Evolutionary conservation across 1,284 basidiomycete genomes (phyloP).

Genomic region (Mycena citricolor): DNA sequence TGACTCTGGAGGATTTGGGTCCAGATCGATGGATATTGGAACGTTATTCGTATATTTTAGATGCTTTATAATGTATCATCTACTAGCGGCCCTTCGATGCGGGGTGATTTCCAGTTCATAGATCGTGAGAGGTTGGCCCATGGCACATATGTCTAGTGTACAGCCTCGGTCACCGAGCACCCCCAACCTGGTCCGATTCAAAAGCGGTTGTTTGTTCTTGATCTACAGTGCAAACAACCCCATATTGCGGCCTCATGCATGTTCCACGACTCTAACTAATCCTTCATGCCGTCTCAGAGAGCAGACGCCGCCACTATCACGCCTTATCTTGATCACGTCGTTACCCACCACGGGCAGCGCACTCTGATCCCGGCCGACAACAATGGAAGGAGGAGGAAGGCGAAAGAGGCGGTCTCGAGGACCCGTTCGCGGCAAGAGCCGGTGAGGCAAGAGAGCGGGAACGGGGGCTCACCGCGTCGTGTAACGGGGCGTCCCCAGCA

Average conservation of each 20-base stretch:
- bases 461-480: too few relatives aligned
- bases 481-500: too few relatives aligned
- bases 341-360: conserved; percentile 54
- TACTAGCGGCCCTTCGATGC: not conserved
- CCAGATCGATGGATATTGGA: conserved; percentile 17
- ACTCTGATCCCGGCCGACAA: conserved; percentile 53
- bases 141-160: not conserved
- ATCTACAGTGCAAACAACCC: not conserved
- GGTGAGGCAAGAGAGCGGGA: too few relatives aligned
- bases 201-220: not conserved
- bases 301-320: conserved; percentile 51
- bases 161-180: not conserved
- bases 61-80: conserved; percentile 7
- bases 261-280: conserved; percentile 16
- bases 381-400: conserved; percentile 51
- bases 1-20: conserved; percentile 7
- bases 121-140: conserved; percentile 2
- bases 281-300: conserved; percentile 39
- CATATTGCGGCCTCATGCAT: conserved; percentile 14
- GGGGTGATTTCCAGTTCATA: not conserved
- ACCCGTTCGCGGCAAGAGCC: conserved; percentile 11
- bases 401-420: conserved; percentile 30
- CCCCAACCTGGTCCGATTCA: not conserved
- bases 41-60: conserved; percentile 9
- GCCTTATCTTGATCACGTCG: conserved; percentile 58